Evolutionary conservation across 805 yeast species (phyloP).

Genomic region (Torulaspora quercuum): DNA sequence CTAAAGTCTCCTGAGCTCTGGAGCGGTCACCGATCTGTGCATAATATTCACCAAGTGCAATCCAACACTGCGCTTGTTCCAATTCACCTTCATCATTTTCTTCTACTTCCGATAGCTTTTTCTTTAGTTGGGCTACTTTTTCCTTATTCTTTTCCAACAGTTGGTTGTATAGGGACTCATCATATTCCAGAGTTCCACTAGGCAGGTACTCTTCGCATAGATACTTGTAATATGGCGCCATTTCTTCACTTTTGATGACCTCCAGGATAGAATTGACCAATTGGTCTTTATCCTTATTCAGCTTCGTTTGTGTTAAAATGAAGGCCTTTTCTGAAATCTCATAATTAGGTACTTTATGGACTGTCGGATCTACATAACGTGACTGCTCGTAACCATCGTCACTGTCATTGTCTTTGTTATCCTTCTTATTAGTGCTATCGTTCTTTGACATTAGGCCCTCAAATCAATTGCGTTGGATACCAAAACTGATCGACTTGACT

Average conservation of each 20-base stretch:
- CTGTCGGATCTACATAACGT: slow-evolving; percentile 27
- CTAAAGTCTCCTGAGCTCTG: slow-evolving; percentile 63
- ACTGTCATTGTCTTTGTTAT: slow-evolving; percentile 4
- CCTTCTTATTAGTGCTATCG: no score
- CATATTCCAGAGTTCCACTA: slow-evolving; percentile 47
- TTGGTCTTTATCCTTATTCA: slow-evolving; percentile 41
- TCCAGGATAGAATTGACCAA: slow-evolving; percentile 47
- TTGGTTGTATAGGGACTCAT: slow-evolving; percentile 51
- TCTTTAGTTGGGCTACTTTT: slow-evolving; percentile 47
- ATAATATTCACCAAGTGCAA: slow-evolving; percentile 82
- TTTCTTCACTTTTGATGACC: slow-evolving; percentile 54
- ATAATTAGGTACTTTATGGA: slow-evolving; percentile 69
- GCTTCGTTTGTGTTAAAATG: slow-evolving; percentile 45
- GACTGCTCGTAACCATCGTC: slow-evolving; percentile 24
- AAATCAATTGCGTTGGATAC: neutral
- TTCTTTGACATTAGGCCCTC: slow-evolving; percentile 5
- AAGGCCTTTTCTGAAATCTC: slow-evolving; percentile 78
- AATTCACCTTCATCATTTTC: slow-evolving; percentile 75
- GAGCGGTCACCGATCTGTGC: slow-evolving; percentile 77
- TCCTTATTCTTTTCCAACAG: slow-evolving; percentile 53
- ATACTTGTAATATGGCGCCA: slow-evolving; percentile 82
- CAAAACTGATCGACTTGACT: no score
- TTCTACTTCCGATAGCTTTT: slow-evolving; percentile 48
- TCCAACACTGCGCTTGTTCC: slow-evolving; percentile 73
- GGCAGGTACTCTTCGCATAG: slow-evolving; percentile 48